These are phyloP conservation scores for Ceratobasidium sp. DNA, from an alignment of 1,284 basidiomycete species.

Conservation along the genomic window DNA sequence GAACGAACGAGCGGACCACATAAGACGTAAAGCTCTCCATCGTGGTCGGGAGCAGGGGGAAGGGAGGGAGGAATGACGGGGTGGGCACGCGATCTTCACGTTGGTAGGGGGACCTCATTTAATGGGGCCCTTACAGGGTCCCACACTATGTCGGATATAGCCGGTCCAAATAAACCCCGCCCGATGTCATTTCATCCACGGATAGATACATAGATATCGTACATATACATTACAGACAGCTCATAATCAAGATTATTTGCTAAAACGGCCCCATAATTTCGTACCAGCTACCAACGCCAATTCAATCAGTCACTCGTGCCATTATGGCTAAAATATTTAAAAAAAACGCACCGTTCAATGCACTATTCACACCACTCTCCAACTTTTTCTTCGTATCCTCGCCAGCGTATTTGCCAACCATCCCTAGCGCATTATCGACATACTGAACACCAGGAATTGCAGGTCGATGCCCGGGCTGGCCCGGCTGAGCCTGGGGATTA, in stretches of 20 bases:
- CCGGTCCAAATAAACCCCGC: slow-evolving; percentile 34
- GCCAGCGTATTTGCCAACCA: slow-evolving; percentile 15
- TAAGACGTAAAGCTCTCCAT: slow-evolving; percentile 19
- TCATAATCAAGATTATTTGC: not conserved
- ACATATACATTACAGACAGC: not conserved
- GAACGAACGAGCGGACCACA: slow-evolving; percentile 15
- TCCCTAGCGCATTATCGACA: slow-evolving; percentile 8
- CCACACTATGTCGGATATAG: not conserved
- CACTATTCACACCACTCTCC: slow-evolving; percentile 6
- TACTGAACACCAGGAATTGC: slow-evolving; percentile 18
- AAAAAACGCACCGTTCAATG: slow-evolving; percentile 8
- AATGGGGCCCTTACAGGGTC: slow-evolving; percentile 1
- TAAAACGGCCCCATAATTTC: slow-evolving; percentile 13
- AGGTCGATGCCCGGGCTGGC: not conserved
- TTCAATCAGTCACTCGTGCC: not conserved
- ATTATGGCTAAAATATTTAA: not conserved
- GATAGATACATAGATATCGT: not conserved
- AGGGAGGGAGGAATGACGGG: not conserved
- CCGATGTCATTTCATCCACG: not conserved
- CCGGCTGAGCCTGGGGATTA: not conserved
- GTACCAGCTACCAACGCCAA: slow-evolving; percentile 6
- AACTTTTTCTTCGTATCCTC: slow-evolving; percentile 32
- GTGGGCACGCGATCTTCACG: slow-evolving; percentile 3
- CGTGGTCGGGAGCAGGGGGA: slow-evolving; percentile 10
- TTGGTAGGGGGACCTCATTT: slow-evolving; percentile 19